Evolutionary conservation across 2,329 filamentous ascomycete species (phyloP).

Genomic region (Dactylella cylindrospora): DNA sequence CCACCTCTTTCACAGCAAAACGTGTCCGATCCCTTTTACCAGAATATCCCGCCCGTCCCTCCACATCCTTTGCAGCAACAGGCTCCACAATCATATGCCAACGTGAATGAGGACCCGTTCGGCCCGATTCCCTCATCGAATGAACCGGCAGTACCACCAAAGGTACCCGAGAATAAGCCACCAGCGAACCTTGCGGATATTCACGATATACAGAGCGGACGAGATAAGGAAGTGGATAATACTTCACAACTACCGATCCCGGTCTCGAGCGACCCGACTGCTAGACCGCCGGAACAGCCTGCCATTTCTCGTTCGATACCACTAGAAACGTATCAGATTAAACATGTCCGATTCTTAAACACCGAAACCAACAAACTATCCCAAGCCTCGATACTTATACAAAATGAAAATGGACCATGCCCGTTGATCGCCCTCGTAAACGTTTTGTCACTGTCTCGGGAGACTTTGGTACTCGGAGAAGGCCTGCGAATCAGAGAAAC

Average conservation of each 20-base stretch:
- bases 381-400: slow-evolving; percentile 82
- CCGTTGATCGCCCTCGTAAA: slow-evolving; percentile 92
- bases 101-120: slow-evolving; percentile 16
- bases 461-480: slow-evolving; percentile 70
- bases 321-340: slow-evolving; percentile 84
- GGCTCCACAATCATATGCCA: not conserved
- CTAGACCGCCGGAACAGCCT: not conserved
- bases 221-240: slow-evolving; percentile 24
- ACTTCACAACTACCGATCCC: slow-evolving; percentile 23
- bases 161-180: slow-evolving; percentile 15
- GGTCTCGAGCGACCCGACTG: slow-evolving; percentile 16
- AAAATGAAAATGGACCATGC: slow-evolving; percentile 93
- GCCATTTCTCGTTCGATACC: slow-evolving; percentile 34
- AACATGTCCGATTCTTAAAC: slow-evolving; percentile 85
- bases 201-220: slow-evolving; percentile 18
- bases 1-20: slow-evolving; percentile 1
- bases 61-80: not conserved
- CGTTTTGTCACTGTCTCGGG: slow-evolving; percentile 74
- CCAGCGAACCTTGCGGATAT: slow-evolving; percentile 21
- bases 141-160: slow-evolving; percentile 11
- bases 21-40: not conserved
- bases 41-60: not conserved
- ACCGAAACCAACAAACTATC: slow-evolving; percentile 63
- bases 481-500: slow-evolving; percentile 78
- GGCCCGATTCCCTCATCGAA: slow-evolving; percentile 1